Evolutionary conservation across 768 basidiomycete genomes (phyloP), one percentile per base, ranked within the genome.

Genomic region (Suillus tomentosus): DNA sequence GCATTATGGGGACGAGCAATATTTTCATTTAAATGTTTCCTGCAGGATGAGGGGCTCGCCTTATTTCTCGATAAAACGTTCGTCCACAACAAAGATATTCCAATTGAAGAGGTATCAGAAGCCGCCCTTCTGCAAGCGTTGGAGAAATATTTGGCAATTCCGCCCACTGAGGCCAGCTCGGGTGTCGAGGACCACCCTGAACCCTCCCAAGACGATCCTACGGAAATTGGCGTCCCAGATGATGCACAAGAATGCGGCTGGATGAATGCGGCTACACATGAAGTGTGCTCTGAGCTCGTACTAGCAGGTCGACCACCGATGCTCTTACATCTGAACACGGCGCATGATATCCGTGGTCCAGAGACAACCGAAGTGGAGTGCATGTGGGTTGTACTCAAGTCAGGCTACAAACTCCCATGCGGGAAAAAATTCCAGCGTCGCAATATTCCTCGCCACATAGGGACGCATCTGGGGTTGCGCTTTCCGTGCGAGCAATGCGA

Each of bases 391-490:
- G 15, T 27, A 17, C 13, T 62, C 34, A 13, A 64, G 50, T n/a
- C 51, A 17, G 57, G 43, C 40, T 64, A 1, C 9, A 19, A 17
- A 47, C 66, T 51, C 34, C 34, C 40, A 0, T 75, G 72, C 37
- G 48, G 39, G 3, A 9, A 0, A 7, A 0, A 7, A 10, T 59
- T 57, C 47, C 69, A 63, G 11, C 48, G 74, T 31, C 64, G 60
- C 34, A 66, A 34, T 27, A 48, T 71, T 13, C 31, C 72, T 31
- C 56, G 72, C 1, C 74, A 73, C 15, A 57, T 60, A 0, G 68
- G 69, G 7, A 68, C 42, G 1, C 72, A 75, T 43, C 69, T 69
- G 19, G 58, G n/a, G 0, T 5, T 61, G 14, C 72, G 70, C 34
- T 60, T 61, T 53, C 13, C 36, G 3, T 73, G 73, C 47, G 54